phyloP scores from a whole-genome alignment of 2,329 filamentous ascomycete species.

The Ophiobolus disseminans region DNA sequence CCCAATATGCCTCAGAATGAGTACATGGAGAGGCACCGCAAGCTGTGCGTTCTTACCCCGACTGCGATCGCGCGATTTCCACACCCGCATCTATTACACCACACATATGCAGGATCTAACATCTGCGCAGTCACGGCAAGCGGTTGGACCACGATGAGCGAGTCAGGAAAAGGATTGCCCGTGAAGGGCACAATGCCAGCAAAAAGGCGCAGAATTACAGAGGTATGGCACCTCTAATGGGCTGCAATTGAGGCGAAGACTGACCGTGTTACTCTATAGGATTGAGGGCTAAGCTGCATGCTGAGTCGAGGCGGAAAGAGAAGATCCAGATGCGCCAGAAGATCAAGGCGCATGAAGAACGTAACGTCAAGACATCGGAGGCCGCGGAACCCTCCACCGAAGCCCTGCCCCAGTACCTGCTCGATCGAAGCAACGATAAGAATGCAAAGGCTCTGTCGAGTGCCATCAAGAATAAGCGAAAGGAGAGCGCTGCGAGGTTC shows the following conservation, averaged over 20 bases:
- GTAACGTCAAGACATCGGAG: constrained; percentile 86
- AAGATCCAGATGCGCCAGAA: constrained; percentile 65
- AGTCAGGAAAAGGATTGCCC: constrained; percentile 81
- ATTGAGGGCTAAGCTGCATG: constrained; percentile 91
- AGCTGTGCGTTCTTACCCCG: constrained; percentile 56
- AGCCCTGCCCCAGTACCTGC: constrained; percentile 88
- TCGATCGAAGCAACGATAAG: constrained; percentile 77
- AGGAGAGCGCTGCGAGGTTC: constrained; percentile 90
- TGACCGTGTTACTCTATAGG: too few relatives aligned
- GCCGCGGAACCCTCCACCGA: constrained; percentile 79
- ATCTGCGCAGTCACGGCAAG: constrained; percentile 34
- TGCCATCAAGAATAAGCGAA: constrained; percentile 93
- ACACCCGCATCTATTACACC: background rate
- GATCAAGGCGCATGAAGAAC: constrained; percentile 91
- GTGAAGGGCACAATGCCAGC: constrained; percentile 86
- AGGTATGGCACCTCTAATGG: too few relatives aligned
- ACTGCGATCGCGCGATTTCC: background rate
- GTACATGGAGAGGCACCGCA: constrained; percentile 76
- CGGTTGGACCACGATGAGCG: constrained; percentile 87
- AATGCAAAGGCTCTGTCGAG: constrained; percentile 78
- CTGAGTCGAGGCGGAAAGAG: constrained; percentile 92
- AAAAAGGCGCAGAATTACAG: constrained; percentile 92
- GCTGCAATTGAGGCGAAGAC: too few relatives aligned
- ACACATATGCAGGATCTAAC: constrained; percentile 19
- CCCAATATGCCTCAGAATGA: constrained; percentile 78